Conservation (phyloP, 108 stramenopile genomes). For the Conticribra guillardii region DNA sequence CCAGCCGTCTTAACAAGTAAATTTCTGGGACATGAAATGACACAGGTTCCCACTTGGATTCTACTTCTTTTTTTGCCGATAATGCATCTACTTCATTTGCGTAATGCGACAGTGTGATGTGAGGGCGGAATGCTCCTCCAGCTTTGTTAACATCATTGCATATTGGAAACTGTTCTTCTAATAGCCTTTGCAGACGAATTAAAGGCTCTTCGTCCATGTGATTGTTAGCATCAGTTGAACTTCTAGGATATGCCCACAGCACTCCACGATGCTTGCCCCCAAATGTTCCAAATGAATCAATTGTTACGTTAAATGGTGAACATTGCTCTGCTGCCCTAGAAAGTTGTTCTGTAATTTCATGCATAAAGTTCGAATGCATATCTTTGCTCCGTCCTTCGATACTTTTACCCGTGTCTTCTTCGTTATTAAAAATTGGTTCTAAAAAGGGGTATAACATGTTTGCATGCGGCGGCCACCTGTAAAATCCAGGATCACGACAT, state of each 20-base stretch:
- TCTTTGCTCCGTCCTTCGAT: slow-evolving; percentile 23
- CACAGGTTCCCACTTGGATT: slow-evolving; percentile 52
- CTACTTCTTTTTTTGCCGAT: slow-evolving; percentile 51
- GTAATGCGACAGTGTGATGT: slow-evolving; percentile 85
- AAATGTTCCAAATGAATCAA: slow-evolving; percentile 75
- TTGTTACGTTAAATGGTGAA: slow-evolving; percentile 60
- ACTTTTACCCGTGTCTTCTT: not conserved
- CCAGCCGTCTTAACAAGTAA: slow-evolving; percentile 66
- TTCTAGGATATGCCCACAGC: slow-evolving; percentile 72
- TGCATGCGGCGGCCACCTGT: slow-evolving; percentile 85
- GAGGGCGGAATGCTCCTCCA: slow-evolving; percentile 60
- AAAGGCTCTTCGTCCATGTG: slow-evolving; percentile 49
- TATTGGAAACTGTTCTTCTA: slow-evolving; percentile 69
- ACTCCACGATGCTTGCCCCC: slow-evolving; percentile 75
- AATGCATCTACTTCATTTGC: slow-evolving; percentile 55
- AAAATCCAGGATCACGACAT: slow-evolving; percentile 77
- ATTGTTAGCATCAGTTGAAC: slow-evolving; percentile 11
- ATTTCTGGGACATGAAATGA: slow-evolving; percentile 62
- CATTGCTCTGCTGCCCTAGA: slow-evolving; percentile 43
- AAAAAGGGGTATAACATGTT: slow-evolving; percentile 85
- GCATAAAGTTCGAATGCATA: slow-evolving; percentile 1
- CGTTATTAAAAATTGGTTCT: slow-evolving; percentile 27
- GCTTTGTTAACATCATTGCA: slow-evolving; percentile 60
- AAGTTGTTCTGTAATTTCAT: slow-evolving; percentile 21
- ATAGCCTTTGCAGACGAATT: slow-evolving; percentile 46